phyloP scores from a whole-genome alignment of 2,329 filamentous ascomycete species.

The Aspergillus viridinutans region DNA sequence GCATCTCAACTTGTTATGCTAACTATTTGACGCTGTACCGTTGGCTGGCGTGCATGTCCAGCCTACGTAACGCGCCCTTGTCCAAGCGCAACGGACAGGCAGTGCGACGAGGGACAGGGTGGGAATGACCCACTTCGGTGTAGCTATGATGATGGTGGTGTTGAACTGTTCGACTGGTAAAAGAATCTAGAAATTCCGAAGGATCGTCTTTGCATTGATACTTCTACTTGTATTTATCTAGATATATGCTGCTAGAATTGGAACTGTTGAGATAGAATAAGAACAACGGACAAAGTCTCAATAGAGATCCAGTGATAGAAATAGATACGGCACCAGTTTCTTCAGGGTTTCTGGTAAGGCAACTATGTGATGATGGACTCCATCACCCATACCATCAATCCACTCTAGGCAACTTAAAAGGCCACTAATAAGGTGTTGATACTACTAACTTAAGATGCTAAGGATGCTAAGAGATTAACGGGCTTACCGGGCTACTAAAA shows the following conservation, averaged over 20 bases:
- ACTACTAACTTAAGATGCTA: too few species aligned
- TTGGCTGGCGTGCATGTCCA: constrained; percentile 6
- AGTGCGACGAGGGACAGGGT: constrained; percentile 1
- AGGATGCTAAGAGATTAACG: neutral
- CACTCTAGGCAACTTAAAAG: neutral
- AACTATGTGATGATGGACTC: neutral
- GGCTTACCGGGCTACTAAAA: neutral
- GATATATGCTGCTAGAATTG: neutral
- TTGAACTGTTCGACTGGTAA: neutral
- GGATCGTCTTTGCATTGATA: too few species aligned
- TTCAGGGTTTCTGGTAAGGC: neutral
- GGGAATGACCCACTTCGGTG: constrained; percentile 7
- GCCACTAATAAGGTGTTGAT: neutral
- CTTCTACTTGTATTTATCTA: too few species aligned
- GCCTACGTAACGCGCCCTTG: constrained; percentile 17
- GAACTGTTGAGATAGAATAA: neutral
- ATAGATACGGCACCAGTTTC: neutral
- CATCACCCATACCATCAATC: neutral
- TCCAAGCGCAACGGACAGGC: constrained; percentile 14
- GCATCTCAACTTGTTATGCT: neutral
- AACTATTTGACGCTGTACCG: neutral
- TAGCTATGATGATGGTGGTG: neutral
- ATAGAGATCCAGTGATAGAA: neutral
- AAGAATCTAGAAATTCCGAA: neutral
- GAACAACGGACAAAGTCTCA: neutral